phyloP scores from a whole-genome alignment of 2,329 filamentous ascomycete genomes.

The Alternaria panax region DNA sequence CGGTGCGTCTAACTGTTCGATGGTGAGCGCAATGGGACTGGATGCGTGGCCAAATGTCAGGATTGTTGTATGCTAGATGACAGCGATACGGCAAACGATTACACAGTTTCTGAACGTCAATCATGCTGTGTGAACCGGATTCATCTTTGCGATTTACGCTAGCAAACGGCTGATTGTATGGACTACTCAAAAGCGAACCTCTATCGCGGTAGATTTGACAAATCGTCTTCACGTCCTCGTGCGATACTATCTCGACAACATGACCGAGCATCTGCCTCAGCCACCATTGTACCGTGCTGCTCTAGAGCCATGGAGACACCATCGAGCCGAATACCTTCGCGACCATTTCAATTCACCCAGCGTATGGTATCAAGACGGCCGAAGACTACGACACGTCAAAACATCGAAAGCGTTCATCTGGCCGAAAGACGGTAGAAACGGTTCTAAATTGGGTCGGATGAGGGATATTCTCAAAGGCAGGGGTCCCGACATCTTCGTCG shows the following conservation, averaged over 20 bases:
- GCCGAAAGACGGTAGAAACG: slow-evolving; percentile 54
- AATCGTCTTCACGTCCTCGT: neutral
- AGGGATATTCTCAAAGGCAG: slow-evolving; percentile 53
- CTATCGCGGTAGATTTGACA: neutral
- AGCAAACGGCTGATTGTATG: slow-evolving; percentile 10
- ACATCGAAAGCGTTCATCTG: slow-evolving; percentile 54
- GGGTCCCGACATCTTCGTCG: slow-evolving; percentile 57
- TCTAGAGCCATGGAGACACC: slow-evolving; percentile 19
- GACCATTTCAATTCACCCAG: slow-evolving; percentile 1
- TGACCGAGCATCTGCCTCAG: neutral
- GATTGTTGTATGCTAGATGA: neutral
- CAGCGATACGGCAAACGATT: slow-evolving; percentile 13
- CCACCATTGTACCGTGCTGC: slow-evolving; percentile 4
- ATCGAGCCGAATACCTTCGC: slow-evolving; percentile 32
- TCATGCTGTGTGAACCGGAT: neutral
- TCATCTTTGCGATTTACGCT: neutral
- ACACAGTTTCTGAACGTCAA: neutral
- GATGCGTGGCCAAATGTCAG: neutral
- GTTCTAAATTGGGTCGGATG: slow-evolving; percentile 47
- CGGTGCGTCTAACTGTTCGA: neutral
- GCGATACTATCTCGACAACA: neutral
- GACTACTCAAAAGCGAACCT: neutral
- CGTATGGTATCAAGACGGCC: slow-evolving; percentile 39
- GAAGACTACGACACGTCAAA: slow-evolving; percentile 33
- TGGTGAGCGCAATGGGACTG: neutral